A percentile compares a stretch with the other conserved stretches of the same genome.
Conservation (phyloP, 1,284 basidiomycete genomes). For the Neonothopanus nambi region DNA sequence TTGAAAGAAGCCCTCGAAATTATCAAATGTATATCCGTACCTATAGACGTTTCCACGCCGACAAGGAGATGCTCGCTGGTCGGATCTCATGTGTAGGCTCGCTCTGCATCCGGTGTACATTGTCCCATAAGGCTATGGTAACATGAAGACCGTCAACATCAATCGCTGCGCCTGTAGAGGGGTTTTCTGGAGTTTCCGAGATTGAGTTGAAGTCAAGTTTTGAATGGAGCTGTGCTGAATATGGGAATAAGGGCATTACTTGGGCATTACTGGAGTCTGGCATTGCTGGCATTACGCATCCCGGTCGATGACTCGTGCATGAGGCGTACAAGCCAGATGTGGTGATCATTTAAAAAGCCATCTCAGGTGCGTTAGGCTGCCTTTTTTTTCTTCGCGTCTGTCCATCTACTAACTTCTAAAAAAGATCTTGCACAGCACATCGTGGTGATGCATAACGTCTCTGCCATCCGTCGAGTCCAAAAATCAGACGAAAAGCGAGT, state of each 20-base stretch:
- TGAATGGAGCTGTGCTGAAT: slow-evolving; percentile 95
- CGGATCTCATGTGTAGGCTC: slow-evolving; percentile 95
- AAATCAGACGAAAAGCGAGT: slow-evolving; percentile 99
- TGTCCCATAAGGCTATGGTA: slow-evolving; percentile 66
- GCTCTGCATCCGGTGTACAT: slow-evolving; percentile 92
- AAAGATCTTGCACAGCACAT: slow-evolving; percentile 93
- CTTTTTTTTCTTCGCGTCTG: background rate
- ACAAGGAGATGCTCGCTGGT: slow-evolving; percentile 98
- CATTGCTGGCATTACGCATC: slow-evolving; percentile 99
- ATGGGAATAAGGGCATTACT: no score
- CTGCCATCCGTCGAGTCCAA: slow-evolving; percentile 91
- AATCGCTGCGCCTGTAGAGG: slow-evolving; percentile 98
- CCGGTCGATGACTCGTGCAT: slow-evolving; percentile 90
- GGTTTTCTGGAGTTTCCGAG: slow-evolving; percentile 92
- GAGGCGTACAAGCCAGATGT: slow-evolving; percentile 95
- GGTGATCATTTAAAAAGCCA: slow-evolving; percentile 96
- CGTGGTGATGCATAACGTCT: slow-evolving; percentile 87
- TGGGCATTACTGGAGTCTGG: no score
- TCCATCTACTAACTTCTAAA: background rate
- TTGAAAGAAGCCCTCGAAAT: slow-evolving; percentile 90
- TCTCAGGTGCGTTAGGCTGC: slow-evolving; percentile 76
- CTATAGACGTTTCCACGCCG: slow-evolving; percentile 87
- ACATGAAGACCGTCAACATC: slow-evolving; percentile 90
- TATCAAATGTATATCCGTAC: slow-evolving; percentile 84
- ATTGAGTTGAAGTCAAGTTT: slow-evolving; percentile 90